Conservation (phyloP, 2,329 filamentous ascomycete species). For the Colletotrichum tropicale region DNA sequence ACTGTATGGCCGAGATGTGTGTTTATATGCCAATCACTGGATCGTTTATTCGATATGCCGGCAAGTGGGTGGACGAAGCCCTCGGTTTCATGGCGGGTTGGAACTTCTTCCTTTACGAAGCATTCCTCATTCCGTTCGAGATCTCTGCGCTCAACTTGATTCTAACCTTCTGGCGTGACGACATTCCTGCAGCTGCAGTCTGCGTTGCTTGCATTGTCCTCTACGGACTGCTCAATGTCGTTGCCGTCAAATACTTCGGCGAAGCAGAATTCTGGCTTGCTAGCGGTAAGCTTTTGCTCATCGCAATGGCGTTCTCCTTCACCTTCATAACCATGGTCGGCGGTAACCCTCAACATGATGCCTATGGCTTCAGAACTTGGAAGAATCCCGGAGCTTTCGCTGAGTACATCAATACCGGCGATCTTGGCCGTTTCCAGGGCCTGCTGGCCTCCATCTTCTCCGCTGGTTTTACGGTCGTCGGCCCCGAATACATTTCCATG, state of each 20-base stretch:
- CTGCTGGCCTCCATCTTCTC: constrained; percentile 72
- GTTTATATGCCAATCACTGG: constrained; percentile 66
- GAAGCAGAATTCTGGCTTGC: constrained; percentile 76
- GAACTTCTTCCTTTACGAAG: constrained; percentile 52
- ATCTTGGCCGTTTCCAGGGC: constrained; percentile 71
- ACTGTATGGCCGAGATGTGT: constrained; percentile 69
- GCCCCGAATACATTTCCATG: constrained; percentile 71
- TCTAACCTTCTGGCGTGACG: constrained; percentile 14
- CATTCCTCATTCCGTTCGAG: constrained; percentile 47
- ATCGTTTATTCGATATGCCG: constrained; percentile 68
- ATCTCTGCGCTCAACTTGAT: constrained; percentile 43
- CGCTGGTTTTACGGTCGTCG: constrained; percentile 67
- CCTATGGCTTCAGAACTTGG: constrained; percentile 76
- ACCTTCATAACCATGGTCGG: constrained; percentile 84
- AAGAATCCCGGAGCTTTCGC: constrained; percentile 65
- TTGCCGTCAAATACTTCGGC: constrained; percentile 24
- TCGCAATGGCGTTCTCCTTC: constrained; percentile 71
- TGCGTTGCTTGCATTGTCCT: constrained; percentile 13
- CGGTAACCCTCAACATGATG: constrained; percentile 72
- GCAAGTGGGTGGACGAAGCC: constrained; percentile 70
- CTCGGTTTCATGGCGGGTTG: constrained; percentile 59
- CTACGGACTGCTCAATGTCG: constrained; percentile 33
- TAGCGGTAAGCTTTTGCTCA: constrained; percentile 67
- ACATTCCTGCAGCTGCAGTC: constrained; percentile 15
- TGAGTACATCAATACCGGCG: constrained; percentile 62